phyloP scores from a whole-genome alignment of 2,329 filamentous ascomycete genomes.

The Orbilia ellipsospora region DNA sequence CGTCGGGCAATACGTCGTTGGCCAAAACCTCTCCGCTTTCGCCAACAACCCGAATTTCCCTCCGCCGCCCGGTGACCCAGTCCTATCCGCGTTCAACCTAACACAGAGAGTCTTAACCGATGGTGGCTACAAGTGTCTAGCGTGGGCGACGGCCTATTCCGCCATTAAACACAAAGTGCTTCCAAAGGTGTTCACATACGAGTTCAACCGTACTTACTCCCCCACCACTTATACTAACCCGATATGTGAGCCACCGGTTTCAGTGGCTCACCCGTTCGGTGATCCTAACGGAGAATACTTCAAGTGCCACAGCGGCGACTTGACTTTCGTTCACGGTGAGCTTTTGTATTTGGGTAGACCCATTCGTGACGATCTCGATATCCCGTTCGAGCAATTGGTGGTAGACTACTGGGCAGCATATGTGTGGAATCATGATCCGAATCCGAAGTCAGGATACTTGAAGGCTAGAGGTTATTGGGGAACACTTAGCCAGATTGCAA shows the following conservation, averaged over 20 bases:
- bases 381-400: constrained; percentile 61
- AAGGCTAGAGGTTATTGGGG: constrained; percentile 59
- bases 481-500: constrained; percentile 59
- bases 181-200: constrained; percentile 60
- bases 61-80: constrained; percentile 43
- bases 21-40: constrained; percentile 57
- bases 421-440: constrained; percentile 61
- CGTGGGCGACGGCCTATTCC: constrained; percentile 61
- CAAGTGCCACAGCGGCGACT: constrained; percentile 64
- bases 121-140: constrained; percentile 61
- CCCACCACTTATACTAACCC: constrained; percentile 59
- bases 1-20: constrained; percentile 21
- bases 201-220: constrained; percentile 64
- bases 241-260: constrained; percentile 60
- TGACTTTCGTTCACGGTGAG: constrained; percentile 63
- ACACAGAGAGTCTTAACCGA: constrained; percentile 61
- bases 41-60: constrained; percentile 55
- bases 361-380: constrained; percentile 62
- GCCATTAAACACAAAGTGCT: constrained; percentile 61
- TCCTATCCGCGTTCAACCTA: constrained; percentile 60
- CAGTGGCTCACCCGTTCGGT: constrained; percentile 60
- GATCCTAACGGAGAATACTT: constrained; percentile 63
- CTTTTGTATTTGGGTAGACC: constrained; percentile 59
- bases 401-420: constrained; percentile 62
- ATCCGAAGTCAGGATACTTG: constrained; percentile 60